These are phyloP conservation scores for Quercus rubra DNA, from an alignment of 306 rosid species.

Conservation along the genomic window DNA sequence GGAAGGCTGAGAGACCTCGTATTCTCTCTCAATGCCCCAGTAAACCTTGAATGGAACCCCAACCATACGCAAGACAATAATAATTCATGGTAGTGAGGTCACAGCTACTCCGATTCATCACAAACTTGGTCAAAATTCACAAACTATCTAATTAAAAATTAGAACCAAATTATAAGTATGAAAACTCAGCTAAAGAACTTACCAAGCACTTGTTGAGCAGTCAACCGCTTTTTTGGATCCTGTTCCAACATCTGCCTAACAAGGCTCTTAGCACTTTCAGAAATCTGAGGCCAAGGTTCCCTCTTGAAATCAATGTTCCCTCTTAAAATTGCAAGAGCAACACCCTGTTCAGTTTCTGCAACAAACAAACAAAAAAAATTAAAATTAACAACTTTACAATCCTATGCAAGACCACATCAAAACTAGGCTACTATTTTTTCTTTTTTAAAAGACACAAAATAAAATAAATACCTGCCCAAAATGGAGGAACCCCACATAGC, in stretches of 20 bases:
- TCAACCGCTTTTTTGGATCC: constrained; percentile 83
- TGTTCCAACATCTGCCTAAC: constrained; percentile 91
- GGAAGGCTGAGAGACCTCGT: neutral
- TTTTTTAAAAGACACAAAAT: neutral
- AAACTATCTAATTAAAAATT: neutral
- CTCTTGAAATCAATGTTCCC: constrained; percentile 96
- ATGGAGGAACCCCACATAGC: constrained; percentile 88
- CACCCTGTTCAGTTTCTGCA: constrained; percentile 90
- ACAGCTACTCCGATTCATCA: neutral
- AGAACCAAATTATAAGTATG: neutral
- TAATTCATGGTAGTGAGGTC: neutral
- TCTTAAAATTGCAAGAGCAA: constrained; percentile 92
- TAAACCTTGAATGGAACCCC: neutral
- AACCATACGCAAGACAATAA: neutral
- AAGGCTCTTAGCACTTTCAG: constrained; percentile 92
- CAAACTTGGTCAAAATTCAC: neutral
- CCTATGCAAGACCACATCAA: neutral
- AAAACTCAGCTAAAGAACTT: constrained; percentile 30
- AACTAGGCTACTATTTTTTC: neutral
- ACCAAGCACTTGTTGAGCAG: constrained; percentile 98
- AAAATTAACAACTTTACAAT: constrained; percentile 6
- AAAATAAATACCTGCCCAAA: constrained; percentile 69
- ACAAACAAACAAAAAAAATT: constrained; percentile 1
- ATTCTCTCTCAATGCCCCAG: neutral
- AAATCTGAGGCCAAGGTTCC: constrained; percentile 99